phyloP scores from a whole-genome alignment of 73 alveolate species.

The Blepharisma japonicum region DNA sequence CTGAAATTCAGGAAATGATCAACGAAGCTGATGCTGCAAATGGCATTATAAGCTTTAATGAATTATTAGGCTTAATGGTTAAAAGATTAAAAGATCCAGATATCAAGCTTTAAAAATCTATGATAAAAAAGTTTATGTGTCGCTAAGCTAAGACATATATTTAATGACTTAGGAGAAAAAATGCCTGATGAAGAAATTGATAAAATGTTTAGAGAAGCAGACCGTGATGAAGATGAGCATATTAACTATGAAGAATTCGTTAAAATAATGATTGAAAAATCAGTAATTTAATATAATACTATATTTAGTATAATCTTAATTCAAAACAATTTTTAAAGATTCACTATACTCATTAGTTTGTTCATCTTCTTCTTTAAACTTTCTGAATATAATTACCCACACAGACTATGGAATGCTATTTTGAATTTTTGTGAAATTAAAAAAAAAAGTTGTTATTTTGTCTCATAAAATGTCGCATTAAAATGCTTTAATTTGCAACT shows the following conservation, averaged over 20 bases:
- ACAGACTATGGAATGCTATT: not conserved
- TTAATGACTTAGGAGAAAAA: constrained; percentile 80
- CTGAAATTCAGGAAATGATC: constrained; percentile 82
- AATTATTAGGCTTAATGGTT: constrained; percentile 95
- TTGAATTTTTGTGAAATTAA: not conserved
- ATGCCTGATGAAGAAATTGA: constrained; percentile 89
- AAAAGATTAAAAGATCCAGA: constrained; percentile 96
- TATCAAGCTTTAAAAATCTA: constrained; percentile 97
- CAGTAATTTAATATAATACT: too few relatives aligned
- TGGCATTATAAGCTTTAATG: constrained; percentile 96
- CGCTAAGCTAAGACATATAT: constrained; percentile 79
- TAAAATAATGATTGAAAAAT: constrained; percentile 88
- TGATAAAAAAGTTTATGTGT: constrained; percentile 93
- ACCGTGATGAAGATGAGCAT: constrained; percentile 87
- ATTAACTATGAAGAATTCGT: constrained; percentile 87
- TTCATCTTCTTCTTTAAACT: not conserved
- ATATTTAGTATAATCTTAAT: too few relatives aligned
- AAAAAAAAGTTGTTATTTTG: not conserved
- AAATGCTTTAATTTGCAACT: not conserved
- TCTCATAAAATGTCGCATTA: not conserved
- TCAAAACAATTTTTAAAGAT: too few relatives aligned
- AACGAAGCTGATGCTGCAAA: constrained; percentile 96
- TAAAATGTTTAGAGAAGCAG: constrained; percentile 93
- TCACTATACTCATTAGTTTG: too few relatives aligned
- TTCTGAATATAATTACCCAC: not conserved